Base-by-base conservation (phyloP, 257 asterid genomes). In the Solanum etuberosum region DNA sequence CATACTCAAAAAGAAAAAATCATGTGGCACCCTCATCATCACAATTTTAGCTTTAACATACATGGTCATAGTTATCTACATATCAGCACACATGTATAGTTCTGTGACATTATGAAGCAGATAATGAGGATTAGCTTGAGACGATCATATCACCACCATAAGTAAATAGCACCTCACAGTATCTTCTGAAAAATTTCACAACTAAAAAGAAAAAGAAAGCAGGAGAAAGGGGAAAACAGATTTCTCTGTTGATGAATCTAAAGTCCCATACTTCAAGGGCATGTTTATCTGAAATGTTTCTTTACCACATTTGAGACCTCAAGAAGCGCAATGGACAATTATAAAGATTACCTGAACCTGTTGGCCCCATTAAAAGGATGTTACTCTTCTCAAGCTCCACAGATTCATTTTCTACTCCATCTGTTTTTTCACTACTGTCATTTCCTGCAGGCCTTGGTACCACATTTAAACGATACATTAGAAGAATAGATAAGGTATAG, bases 301-400 rank as follows among this genome's bases (percentile, higher is more conserved):
- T 84, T 38, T 46, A 40, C 32, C 46, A 81, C 11, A 48, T 20
- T 31, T 48, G 11, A 81, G 43, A 31, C 31, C 9, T 31, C 70
- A 84, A 27, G 59, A 32, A 65, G 31, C 20, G n/a, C 65, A 65
- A 29, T 67, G 80, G 81, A 81, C 80, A 21, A 37, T 86, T 40
- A 29, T 57, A 90, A 86, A 90, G 90, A 87, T 96, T 96, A 97
- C 99, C 99, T 94, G 99, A 97, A 87, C 99, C 99, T 51, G 99
- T 97, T 4, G 99, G 99, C 77, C 99, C 99, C 99, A 97, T 94
- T 86, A 97, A 86, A 90, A 97, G 99, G 91, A 97, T 94, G 93
- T 97, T 97, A 92, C 99, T 97, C 91, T 97, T 97, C 93, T 97
- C 99, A 86, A 97, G 95, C 89, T 97, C 99, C 85, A 96, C 99